phyloP scores from a whole-genome alignment of 495 filamentous ascomycete species.

The Penicillium lividum region DNA sequence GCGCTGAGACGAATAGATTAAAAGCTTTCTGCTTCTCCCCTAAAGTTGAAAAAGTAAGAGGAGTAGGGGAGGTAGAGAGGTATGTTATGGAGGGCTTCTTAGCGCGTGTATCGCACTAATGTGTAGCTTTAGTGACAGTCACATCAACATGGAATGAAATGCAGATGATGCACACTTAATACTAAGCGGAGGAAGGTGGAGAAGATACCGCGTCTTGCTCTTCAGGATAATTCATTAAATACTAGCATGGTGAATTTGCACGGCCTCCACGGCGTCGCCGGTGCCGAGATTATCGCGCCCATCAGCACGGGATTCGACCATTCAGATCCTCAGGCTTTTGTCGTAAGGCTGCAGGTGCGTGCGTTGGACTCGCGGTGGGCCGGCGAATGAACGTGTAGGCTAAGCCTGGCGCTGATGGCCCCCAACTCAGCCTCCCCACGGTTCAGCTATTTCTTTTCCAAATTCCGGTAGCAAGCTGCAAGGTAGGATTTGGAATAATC shows the following conservation, averaged over 20 bases:
- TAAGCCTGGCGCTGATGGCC: slow-evolving; percentile 17
- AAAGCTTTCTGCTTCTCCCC: no score
- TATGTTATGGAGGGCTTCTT: background rate
- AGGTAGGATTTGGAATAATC: background rate
- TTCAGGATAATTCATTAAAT: background rate
- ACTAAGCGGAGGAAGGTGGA: background rate
- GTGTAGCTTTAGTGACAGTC: background rate
- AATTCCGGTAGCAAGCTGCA: background rate
- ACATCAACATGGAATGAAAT: background rate
- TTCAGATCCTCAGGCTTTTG: slow-evolving; percentile 2
- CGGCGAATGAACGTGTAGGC: slow-evolving; percentile 16
- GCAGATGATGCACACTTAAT: background rate
- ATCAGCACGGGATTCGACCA: slow-evolving; percentile 11
- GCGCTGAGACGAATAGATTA: no score
- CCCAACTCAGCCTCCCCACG: slow-evolving; percentile 12
- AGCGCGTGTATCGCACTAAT: background rate
- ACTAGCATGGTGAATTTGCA: background rate
- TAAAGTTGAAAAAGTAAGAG: background rate
- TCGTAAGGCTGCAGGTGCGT: slow-evolving; percentile 32
- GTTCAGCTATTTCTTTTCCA: slow-evolving; percentile 14
- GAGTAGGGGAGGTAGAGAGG: no score
- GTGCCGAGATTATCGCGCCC: slow-evolving; percentile 9
- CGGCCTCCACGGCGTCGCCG: slow-evolving; percentile 14
- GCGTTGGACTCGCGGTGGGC: slow-evolving; percentile 17
- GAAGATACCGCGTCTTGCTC: background rate